A percentile compares a stretch with the other conserved stretches of the same genome.
Evolutionary conservation across 73 alveolate species (phyloP).

Genomic region (Stentor coeruleus): DNA sequence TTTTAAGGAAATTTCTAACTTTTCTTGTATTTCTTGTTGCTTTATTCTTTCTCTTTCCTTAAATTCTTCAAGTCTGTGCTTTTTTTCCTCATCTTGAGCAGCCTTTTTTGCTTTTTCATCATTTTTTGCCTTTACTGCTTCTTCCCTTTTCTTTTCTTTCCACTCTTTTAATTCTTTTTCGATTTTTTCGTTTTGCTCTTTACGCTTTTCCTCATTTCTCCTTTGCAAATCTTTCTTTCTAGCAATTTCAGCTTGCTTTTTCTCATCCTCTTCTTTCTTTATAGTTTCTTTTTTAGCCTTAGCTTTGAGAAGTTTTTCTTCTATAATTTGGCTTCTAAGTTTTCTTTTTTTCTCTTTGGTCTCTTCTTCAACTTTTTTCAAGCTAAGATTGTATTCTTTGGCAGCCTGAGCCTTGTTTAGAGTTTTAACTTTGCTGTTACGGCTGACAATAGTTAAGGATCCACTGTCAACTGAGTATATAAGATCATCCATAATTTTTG

Average conservation of each 20-base stretch:
- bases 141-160: constrained; percentile 31
- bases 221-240: background rate
- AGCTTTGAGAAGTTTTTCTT: constrained; percentile 44
- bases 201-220: constrained; percentile 8
- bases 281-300: constrained; percentile 16
- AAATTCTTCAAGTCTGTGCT: constrained; percentile 22
- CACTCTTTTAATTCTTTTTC: constrained; percentile 37
- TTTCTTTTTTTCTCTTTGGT: constrained; percentile 44
- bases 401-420: background rate
- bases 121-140: background rate
- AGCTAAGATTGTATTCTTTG: constrained; percentile 31
- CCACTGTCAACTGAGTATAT: background rate
- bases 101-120: constrained; percentile 16
- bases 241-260: constrained; percentile 25
- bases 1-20: background rate
- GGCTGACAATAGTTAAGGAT: background rate
- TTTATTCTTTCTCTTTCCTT: background rate
- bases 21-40: constrained; percentile 26
- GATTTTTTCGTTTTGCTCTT: constrained; percentile 24
- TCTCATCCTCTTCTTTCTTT: constrained; percentile 25
- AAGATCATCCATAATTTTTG: background rate
- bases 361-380: constrained; percentile 40
- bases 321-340: constrained; percentile 40
- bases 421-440: background rate
- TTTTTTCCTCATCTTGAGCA: constrained; percentile 6